Evolutionary conservation across 164 flowering plant species (phyloP).

Genomic region (Santalum album): DNA sequence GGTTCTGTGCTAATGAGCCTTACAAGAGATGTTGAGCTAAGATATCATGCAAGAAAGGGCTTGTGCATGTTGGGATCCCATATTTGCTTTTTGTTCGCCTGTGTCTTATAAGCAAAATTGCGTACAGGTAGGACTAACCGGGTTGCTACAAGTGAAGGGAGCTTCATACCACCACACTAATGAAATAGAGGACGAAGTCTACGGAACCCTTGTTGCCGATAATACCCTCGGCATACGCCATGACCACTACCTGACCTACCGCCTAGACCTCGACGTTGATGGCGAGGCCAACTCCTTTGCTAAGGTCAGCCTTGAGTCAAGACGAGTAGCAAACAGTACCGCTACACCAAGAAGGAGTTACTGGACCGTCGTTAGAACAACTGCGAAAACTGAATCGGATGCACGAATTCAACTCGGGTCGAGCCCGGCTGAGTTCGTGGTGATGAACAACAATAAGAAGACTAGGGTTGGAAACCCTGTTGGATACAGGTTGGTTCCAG

Average conservation of each 20-base stretch:
- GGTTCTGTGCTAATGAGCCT: too few relatives aligned
- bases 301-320: constrained; percentile 12
- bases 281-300: constrained; percentile 25
- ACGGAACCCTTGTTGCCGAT: constrained; percentile 17
- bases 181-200: constrained; percentile 16
- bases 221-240: constrained; percentile 16
- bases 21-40: too few relatives aligned
- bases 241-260: constrained; percentile 19
- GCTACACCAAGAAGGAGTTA: constrained; percentile 23
- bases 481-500: constrained; percentile 32
- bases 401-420: constrained; percentile 13
- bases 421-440: constrained; percentile 23
- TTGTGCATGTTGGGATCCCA: too few relatives aligned
- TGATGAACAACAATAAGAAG: constrained; percentile 28
- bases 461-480: constrained; percentile 28
- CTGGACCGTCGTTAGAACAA: constrained; percentile 12
- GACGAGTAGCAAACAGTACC: not conserved
- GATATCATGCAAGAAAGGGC: too few relatives aligned
- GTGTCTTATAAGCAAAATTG: too few relatives aligned
- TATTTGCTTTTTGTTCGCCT: too few relatives aligned
- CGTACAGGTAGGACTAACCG: constrained; percentile 18
- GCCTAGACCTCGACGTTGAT: constrained; percentile 21
- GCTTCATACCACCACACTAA: constrained; percentile 9
- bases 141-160: constrained; percentile 13
- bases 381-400: constrained; percentile 18